Conservation (phyloP, 1,284 basidiomycete genomes). For the Cronartium quercuum region DNA sequence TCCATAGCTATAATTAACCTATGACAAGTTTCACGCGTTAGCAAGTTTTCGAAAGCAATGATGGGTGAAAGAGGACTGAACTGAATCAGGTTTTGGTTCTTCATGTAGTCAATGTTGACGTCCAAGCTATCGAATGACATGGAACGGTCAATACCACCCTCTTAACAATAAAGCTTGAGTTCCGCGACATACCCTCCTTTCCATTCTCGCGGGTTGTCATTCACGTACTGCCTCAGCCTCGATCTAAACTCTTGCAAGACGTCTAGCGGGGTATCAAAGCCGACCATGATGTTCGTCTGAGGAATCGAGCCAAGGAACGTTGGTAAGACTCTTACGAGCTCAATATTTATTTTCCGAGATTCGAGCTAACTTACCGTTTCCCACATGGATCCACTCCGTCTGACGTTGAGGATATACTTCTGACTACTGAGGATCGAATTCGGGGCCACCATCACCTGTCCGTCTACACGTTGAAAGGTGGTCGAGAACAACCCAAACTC, state of each 20-base stretch:
- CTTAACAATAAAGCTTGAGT: background rate
- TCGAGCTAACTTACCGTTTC: slow-evolving; percentile 67
- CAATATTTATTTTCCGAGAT: background rate
- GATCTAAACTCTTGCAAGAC: slow-evolving; percentile 61
- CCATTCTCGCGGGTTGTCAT: slow-evolving; percentile 68
- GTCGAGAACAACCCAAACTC: slow-evolving; percentile 78
- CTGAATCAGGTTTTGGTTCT: slow-evolving; percentile 45
- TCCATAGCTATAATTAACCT: slow-evolving; percentile 65
- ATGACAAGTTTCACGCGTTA: slow-evolving; percentile 18
- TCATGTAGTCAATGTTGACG: slow-evolving; percentile 48
- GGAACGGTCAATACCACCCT: background rate
- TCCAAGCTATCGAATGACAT: slow-evolving; percentile 41
- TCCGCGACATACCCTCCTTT: slow-evolving; percentile 48
- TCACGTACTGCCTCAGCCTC: slow-evolving; percentile 60
- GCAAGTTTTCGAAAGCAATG: background rate
- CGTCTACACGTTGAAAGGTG: slow-evolving; percentile 68
- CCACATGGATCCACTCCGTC: slow-evolving; percentile 57
- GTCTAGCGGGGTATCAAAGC: slow-evolving; percentile 49
- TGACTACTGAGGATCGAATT: slow-evolving; percentile 66
- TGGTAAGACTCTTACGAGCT: no score
- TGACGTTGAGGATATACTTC: slow-evolving; percentile 64
- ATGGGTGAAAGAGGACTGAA: slow-evolving; percentile 9
- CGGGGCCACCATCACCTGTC: slow-evolving; percentile 69
- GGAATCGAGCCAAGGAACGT: background rate
- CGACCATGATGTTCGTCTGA: slow-evolving; percentile 42